Evolutionary conservation across 2,329 filamentous ascomycete genomes (phyloP), one percentile per base, ranked within the genome.

Genomic region (Cladophialophora exuberans): DNA sequence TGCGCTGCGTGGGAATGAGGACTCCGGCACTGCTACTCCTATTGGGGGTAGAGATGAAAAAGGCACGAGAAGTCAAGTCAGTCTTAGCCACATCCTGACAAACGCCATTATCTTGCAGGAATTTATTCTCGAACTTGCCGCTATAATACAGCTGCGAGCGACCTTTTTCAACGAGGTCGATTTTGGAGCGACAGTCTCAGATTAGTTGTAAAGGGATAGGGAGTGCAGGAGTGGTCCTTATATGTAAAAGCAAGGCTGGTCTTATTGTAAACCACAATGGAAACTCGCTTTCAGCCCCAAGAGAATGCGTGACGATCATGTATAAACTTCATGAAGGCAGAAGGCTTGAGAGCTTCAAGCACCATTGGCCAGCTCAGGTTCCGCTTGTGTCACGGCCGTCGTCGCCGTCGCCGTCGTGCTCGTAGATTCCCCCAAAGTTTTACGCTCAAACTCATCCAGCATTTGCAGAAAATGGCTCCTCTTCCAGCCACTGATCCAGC

Each of bases 31-130:
- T 17, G 52, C 43, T 6, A 64, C 59, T 25, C 59, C 61, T 6
- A 33, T 42, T 22, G 51, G 33, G 20, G 52, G 30, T 20, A 45
- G 50, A 51, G 58, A 54, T 28, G 50, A 38, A 13, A 18, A 11
- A 6, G 22, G 35, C 15, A 30, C 45, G 7, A 67, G 72, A 4
- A 73, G 70, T 44, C 79, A 77, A 7, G 86, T 84, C 6, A 89
- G 86, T 6, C 82, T 94, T 3, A 90, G 87, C 35, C 89, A 93
- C 68, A 76, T 93, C 9, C 74, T 94, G 59, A 93, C 89, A 4
- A 94, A 93, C 68, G 83, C 88, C 35, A 83, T 93, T 54, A 82
- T 93, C 46, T 76, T 91, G 54, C 89, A 94, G 69, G 87, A 88
- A 30, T 94, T 94, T 67, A 72, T 93, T 45, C 78, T 93, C 45